Evolutionary conservation across 352 stramenopile species (phyloP), one percentile per base, ranked within the genome.

Genomic region (Phytophthora pseudosyringae): DNA sequence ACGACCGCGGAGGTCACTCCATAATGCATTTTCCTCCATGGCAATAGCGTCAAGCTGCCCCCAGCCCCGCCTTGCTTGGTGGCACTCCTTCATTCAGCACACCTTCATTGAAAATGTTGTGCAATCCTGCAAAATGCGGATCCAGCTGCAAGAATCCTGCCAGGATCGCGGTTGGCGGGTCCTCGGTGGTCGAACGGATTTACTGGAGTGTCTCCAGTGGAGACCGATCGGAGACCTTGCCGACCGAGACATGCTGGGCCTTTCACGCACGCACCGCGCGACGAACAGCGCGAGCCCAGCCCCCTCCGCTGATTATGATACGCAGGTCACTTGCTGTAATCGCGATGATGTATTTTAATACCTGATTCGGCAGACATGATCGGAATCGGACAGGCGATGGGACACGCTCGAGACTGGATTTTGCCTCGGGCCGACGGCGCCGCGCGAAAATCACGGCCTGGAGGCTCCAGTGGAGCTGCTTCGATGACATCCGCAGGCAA

Each of bases 391-490:
- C 26, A 26, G 31, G 40, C n/a, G 59, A 62, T 56, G 59, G 50
- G 59, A 67, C 50, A 67, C 16, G 31, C n/a, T 26, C 32, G 21
- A 21, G 21, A 2, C 53, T 62, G 60, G 59, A 67, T 67, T 63
- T 52, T 44, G 40, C 18, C 40, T 28, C 6, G 16, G 26, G 16
- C 15, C 38, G 38, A 44, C 38, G 38, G 38, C 47, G 47, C 32
- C 13, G 12, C 16, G 15, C 18, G 13, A 41, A 56, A 36, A 38
- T 58, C 31, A 40, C 29, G 28, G 51, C 35, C 46, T 4, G 26
- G 40, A 16, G 3, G 41, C 41, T 26, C 21, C 21, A 21, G 21
- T 21, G 21, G 21, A 21, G 21, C 21, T 21, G 31, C 47, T 16
- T 9, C 25, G 8, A 21, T 13, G 26, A 29, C 40, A 28, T 6